Evolutionary conservation across 176 grass and related monocot genomes (phyloP).

Genomic region (Carex myosuroides): DNA sequence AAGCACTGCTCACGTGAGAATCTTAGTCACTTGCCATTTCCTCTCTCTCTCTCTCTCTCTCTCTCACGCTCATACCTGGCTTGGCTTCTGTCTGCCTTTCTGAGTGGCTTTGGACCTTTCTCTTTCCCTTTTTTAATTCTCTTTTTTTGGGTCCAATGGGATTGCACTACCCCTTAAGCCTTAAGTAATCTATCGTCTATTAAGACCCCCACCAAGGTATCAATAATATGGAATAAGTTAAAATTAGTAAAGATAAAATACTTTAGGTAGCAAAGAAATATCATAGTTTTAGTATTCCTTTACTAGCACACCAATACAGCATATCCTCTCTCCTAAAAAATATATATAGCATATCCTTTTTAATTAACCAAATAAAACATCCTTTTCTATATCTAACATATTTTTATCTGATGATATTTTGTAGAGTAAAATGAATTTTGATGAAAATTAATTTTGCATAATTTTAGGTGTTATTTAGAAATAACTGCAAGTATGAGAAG

Average conservation of each 20-base stretch:
- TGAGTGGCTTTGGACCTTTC: constrained; percentile 35
- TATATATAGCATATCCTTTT: too few species aligned
- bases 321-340: too few species aligned
- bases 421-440: too few species aligned
- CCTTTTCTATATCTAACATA: too few species aligned
- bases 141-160: constrained; percentile 1
- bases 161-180: constrained; percentile 1
- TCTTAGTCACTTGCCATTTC: constrained; percentile 65
- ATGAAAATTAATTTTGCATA: too few species aligned
- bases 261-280: not conserved
- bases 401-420: too few species aligned
- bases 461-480: too few species aligned
- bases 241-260: not conserved
- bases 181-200: constrained; percentile 7
- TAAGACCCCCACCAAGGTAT: constrained; percentile 7
- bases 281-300: not conserved
- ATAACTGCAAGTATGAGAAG: too few species aligned
- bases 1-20: constrained; percentile 44
- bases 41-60: not conserved
- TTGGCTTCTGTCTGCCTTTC: constrained; percentile 31
- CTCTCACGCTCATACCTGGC: not conserved
- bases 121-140: not conserved
- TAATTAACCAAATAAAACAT: too few species aligned
- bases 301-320: too few species aligned
- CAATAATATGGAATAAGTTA: constrained; percentile 3